These are phyloP conservation scores for Blastosporella zonata DNA, from an alignment of 1,284 basidiomycete species.

Conservation along the genomic window DNA sequence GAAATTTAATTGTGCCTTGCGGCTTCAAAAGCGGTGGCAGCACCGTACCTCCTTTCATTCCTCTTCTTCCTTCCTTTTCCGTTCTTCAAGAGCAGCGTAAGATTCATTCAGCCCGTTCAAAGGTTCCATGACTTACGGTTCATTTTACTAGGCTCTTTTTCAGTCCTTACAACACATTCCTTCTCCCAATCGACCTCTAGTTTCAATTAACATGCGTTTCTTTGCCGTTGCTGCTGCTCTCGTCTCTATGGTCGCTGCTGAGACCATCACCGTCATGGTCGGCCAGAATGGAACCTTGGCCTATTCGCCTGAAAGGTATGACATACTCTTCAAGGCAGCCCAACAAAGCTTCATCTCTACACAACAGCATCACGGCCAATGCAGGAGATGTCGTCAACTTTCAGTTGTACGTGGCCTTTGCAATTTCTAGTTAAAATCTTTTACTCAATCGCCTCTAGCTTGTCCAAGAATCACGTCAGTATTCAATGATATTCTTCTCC, in stretches of 20 bases:
- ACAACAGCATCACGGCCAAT: conserved; percentile 39
- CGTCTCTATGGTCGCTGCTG: conserved; percentile 38
- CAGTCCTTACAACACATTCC: conserved; percentile 10
- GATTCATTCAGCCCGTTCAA: background rate
- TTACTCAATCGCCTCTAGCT: conserved; percentile 20
- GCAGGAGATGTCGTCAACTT: conserved; percentile 55
- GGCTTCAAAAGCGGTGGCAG: background rate
- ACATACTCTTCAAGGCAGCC: background rate
- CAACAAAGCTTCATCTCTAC: background rate
- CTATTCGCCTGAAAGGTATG: conserved; percentile 28
- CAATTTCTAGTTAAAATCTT: background rate
- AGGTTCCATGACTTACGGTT: background rate
- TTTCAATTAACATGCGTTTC: conserved; percentile 40
- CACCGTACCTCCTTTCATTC: conserved; percentile 2
- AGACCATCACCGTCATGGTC: conserved; percentile 40
- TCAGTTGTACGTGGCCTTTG: conserved; percentile 29
- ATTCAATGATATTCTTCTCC: background rate
- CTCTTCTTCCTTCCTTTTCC: background rate
- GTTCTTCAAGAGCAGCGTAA: conserved; percentile 15
- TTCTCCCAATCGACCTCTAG: background rate
- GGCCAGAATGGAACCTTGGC: conserved; percentile 41
- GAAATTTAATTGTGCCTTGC: background rate
- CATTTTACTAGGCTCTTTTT: conserved; percentile 12
- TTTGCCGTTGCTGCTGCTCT: conserved; percentile 44
- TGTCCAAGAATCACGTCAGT: conserved; percentile 39